These are phyloP conservation scores for Primulina tabacum DNA, from an alignment of 257 asterid species.

Conservation along the genomic window DNA sequence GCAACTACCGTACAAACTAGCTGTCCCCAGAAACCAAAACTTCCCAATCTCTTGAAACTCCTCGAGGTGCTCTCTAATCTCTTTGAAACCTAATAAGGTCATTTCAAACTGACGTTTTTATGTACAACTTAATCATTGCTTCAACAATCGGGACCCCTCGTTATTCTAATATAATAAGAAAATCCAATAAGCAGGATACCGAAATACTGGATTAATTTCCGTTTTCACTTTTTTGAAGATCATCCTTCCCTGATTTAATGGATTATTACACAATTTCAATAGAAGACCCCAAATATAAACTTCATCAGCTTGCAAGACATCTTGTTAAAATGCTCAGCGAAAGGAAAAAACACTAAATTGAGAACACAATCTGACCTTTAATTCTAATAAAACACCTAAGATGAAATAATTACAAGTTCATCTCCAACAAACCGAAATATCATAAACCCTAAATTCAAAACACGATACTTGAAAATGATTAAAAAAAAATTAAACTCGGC, in stretches of 20 bases:
- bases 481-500: constrained; percentile 7
- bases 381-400: not conserved
- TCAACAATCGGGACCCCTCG: not conserved
- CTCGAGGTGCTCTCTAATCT: constrained; percentile 83
- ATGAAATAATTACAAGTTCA: constrained; percentile 3
- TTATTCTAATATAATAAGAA: not conserved
- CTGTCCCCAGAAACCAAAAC: constrained; percentile 97
- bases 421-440: constrained; percentile 22
- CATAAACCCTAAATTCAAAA: constrained; percentile 39
- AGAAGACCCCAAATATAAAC: not conserved
- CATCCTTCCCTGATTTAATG: not conserved
- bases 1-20: constrained; percentile 76
- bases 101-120: not conserved
- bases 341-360: not conserved
- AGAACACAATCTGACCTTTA: not conserved
- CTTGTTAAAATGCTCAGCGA: not conserved
- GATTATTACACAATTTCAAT: not conserved
- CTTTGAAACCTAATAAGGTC: constrained; percentile 62
- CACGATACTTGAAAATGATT: constrained; percentile 14
- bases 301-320: constrained; percentile 3
- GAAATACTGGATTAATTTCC: not conserved
- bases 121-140: not conserved
- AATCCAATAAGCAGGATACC: constrained; percentile 5
- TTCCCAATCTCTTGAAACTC: constrained; percentile 87
- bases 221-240: constrained; percentile 11